Percentiles rank a stretch among this genome's conserved stretches.
These are phyloP conservation scores for Pseudopediastrum boryanum DNA, from an alignment of 139 green algal genomes.

Conservation along the genomic window DNA sequence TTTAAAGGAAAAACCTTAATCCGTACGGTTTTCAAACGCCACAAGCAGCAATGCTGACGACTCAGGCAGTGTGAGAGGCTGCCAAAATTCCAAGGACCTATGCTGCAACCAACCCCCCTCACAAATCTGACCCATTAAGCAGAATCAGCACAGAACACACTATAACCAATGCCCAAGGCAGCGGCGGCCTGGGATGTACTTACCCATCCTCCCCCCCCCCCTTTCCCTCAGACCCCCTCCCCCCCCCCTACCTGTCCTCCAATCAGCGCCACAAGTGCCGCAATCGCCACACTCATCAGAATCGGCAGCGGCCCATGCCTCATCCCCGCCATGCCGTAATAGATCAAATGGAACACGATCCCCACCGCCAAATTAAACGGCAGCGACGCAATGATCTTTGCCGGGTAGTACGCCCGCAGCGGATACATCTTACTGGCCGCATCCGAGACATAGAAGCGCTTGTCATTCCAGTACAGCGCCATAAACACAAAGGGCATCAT, in stretches of 20 bases:
- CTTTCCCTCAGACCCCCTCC: no score
- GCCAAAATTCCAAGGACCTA: no score
- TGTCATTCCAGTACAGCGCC: slow-evolving; percentile 50
- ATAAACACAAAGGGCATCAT: slow-evolving; percentile 60
- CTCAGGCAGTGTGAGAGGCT: no score
- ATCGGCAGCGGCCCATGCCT: slow-evolving; percentile 18
- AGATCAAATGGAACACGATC: slow-evolving; percentile 34
- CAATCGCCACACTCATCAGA: slow-evolving; percentile 28
- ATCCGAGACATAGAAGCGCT: slow-evolving; percentile 51
- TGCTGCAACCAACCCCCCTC: no score
- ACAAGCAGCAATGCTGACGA: no score
- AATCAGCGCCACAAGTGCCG: slow-evolving; percentile 46
- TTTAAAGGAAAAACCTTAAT: no score
- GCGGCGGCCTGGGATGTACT: no score
- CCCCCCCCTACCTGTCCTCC: slow-evolving; percentile 48
- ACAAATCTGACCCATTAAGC: no score
- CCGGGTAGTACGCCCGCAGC: slow-evolving; percentile 48
- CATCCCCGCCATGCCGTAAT: slow-evolving; percentile 62
- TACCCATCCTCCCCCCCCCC: no score
- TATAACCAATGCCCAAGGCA: no score
- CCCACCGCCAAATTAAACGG: slow-evolving; percentile 32
- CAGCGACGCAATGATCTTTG: slow-evolving; percentile 31
- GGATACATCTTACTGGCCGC: slow-evolving; percentile 43
- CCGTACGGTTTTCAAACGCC: no score
- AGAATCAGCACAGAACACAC: no score